Evolutionary conservation across 805 yeast genomes (phyloP), one percentile per base, ranked within the genome.

Genomic region (Blastobotrys robertii): DNA sequence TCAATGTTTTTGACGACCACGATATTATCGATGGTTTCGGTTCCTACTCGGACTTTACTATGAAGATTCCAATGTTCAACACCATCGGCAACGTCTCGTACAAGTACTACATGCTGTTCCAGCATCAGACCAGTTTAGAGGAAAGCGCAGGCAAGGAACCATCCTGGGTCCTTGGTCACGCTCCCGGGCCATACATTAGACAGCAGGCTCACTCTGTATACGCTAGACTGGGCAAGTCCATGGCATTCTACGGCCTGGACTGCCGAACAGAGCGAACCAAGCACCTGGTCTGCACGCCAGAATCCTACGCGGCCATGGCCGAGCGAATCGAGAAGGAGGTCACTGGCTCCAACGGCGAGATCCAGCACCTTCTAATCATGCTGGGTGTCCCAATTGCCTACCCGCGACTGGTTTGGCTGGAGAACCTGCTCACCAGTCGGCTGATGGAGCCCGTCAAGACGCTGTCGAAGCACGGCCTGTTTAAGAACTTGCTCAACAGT

Each of bases 1-100:
- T 90, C 43, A 90, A 88, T 60, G 76, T 90, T 29, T 88, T 68
- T 64, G 98, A 90, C 61, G 98, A 90, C 60, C 98, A 90, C 63
- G 97, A 92, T 60, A 84, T 90, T 41, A 88, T 92, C 51, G 98
- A 90, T 58, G 98, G 97, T 2, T 90, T 77, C 64, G 98, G 97
- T 2, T 84, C 95, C 0, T 90, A 90, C 60, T 69, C 71, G 39
- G 83, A 86, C 50, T 44, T 62, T 1, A 84, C 95, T 30, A 87
- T 86, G 95, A 53, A 54, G 2, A 74, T 77, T 33, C 78, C 76
- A 1, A 73, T 84, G 7, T 84, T 90, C 58, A 59, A 63, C 44
- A 75, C 80, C 9, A 72, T 90, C 29, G 97, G 97, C 8, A 72
- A 72, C 46, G 64, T 75, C 9, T 96, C 97, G 1, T 85, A 76